phyloP scores from a whole-genome alignment of 148 eudicot species.

The Tetragonia tetragonoides region DNA sequence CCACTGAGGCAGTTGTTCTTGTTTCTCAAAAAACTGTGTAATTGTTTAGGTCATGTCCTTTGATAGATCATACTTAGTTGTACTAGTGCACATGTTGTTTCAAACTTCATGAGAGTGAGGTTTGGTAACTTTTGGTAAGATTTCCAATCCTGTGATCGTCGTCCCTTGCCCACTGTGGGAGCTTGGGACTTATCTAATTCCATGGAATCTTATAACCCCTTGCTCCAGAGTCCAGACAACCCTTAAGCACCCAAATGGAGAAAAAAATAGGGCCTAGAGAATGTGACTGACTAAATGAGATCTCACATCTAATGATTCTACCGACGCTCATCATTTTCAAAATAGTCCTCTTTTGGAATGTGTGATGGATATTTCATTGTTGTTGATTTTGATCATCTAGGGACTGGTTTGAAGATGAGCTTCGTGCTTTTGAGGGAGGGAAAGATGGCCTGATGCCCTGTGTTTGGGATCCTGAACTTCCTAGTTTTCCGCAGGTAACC shows the following conservation, averaged over 20 bases:
- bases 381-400: constrained; percentile 42
- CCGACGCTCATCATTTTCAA: background rate
- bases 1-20: constrained; percentile 14
- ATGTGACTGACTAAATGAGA: background rate
- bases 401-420: constrained; percentile 99
- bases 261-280: background rate
- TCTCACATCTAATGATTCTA: background rate
- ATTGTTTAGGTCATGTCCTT: constrained; percentile 1
- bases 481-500: constrained; percentile 92
- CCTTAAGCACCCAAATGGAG: background rate
- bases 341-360: background rate
- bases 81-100: background rate
- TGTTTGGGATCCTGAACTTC: constrained; percentile 84
- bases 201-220: background rate
- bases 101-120: background rate
- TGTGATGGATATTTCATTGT: constrained; percentile 21
- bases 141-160: background rate
- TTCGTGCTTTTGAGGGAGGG: constrained; percentile 97
- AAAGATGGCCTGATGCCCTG: constrained; percentile 96
- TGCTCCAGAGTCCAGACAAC: background rate
- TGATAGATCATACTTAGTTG: background rate
- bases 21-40: background rate
- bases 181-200: background rate
- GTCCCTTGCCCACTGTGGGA: background rate
- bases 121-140: background rate